A percentile compares a stretch with the other conserved stretches of the same genome.
These are phyloP conservation scores for Vaucheria bursata DNA, from an alignment of 352 stramenopile species.

Conservation along the genomic window DNA sequence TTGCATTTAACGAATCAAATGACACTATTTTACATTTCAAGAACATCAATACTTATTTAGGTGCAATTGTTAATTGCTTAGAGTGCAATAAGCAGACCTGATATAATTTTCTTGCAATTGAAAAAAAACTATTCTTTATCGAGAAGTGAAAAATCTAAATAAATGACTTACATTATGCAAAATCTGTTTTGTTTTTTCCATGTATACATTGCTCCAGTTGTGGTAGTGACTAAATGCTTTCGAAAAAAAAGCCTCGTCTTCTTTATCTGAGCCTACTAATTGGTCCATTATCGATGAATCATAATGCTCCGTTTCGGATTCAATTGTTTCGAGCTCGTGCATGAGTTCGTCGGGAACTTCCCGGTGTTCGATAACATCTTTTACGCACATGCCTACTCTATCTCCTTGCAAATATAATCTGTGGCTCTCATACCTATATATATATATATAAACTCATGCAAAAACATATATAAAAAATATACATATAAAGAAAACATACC, in stretches of 20 bases:
- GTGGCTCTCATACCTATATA: slow-evolving; percentile 31
- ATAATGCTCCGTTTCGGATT: too few species aligned
- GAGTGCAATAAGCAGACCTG: too few species aligned
- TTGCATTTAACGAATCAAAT: too few species aligned
- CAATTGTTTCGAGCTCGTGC: slow-evolving; percentile 27
- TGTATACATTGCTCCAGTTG: neutral
- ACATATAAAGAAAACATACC: slow-evolving; percentile 9
- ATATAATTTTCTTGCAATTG: too few species aligned
- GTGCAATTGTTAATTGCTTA: too few species aligned
- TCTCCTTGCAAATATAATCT: slow-evolving; percentile 32
- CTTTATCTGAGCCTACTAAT: slow-evolving; percentile 25
- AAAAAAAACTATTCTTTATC: too few species aligned
- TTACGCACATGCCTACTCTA: slow-evolving; percentile 11
- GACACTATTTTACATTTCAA: too few species aligned
- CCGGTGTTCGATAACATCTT: slow-evolving; percentile 31
- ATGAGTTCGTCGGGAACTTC: slow-evolving; percentile 15
- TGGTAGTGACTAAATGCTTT: slow-evolving; percentile 31
- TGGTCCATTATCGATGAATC: too few species aligned
- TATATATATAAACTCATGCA: too few species aligned
- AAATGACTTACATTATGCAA: slow-evolving; percentile 13
- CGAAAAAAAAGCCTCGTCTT: slow-evolving; percentile 36
- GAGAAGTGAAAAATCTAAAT: neutral
- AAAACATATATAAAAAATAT: slow-evolving; percentile 11
- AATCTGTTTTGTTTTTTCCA: slow-evolving; percentile 28
- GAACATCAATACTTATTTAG: too few species aligned